Evolutionary conservation across 202 grass and related monocot genomes (phyloP), one percentile per base, ranked within the genome.

Genomic region (Alloteropsis angusta): DNA sequence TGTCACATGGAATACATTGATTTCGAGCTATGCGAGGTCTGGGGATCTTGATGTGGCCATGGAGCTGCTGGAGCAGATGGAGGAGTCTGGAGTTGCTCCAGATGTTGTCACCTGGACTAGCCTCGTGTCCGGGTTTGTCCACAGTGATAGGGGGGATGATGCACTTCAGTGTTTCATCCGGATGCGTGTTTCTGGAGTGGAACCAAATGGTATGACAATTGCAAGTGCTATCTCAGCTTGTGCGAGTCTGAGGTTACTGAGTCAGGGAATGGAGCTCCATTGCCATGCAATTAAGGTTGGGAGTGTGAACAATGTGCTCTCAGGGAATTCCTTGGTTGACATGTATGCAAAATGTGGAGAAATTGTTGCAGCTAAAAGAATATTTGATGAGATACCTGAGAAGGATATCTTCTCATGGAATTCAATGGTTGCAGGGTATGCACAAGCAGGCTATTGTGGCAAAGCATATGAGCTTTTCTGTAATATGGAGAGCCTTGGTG

Each of bases 361-460:
- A 62, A 59, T 88, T 52, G 71, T 83, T 47, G 89, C 88, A 35
- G 94, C 91, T 67, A 71, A 64, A 68, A 90, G 54, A 66, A 76
- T 97, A 44, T 97, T 97, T 64, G 85, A 89, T 11, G 68, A 87
- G 67, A 83, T 94, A 63, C 68, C 77, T 0, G 91, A 92, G 22
- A 94, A 93, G 85, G 95, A 97, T 76, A 85, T 97, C n/a, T 83
- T 97, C 84, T 94, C 91, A 22, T 97, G 89, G 91, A 97, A 97
- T 83, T 97, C 95, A 71, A 94, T 97, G 84, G 82, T 97, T 84
- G 81, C 82, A 88, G 91, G 91, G 34, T 97, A 94, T 79, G 65
- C 87, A 21, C 91, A 92, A 72, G 87, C 80, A 21, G 89, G 91
- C 25, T 92, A 86, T 69, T 97, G 86, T 25, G 90, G 89, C 65